Percentiles rank a stretch among this genome's conserved stretches.
phyloP scores from a whole-genome alignment of 306 rosid species.

The Quercus robur region DNA sequence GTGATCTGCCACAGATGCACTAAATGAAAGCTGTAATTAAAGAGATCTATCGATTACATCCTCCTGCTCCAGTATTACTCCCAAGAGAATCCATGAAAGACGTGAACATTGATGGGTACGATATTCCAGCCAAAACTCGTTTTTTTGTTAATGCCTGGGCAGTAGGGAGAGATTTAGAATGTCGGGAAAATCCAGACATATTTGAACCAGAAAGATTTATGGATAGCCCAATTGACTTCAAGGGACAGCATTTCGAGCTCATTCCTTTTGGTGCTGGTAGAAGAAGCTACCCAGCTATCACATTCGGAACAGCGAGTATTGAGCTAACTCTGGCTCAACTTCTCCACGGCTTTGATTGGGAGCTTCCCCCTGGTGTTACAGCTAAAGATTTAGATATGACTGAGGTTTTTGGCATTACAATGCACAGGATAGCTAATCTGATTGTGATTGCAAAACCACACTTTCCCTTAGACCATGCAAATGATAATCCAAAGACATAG shows the following conservation, averaged over 20 bases:
- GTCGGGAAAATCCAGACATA: constrained; percentile 54
- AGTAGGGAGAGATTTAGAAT: constrained; percentile 53
- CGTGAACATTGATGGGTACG: constrained; percentile 44
- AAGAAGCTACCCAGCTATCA: constrained; percentile 57
- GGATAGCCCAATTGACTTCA: constrained; percentile 51
- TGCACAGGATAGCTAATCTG: constrained; percentile 49
- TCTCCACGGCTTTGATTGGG: constrained; percentile 63
- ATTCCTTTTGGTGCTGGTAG: constrained; percentile 75
- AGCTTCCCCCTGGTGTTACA: constrained; percentile 49
- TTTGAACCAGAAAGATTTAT: constrained; percentile 65
- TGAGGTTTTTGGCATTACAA: constrained; percentile 62
- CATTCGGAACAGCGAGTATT: constrained; percentile 36
- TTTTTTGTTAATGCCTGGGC: constrained; percentile 65
- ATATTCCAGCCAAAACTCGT: constrained; percentile 61
- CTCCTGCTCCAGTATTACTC: constrained; percentile 55
- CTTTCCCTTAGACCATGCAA: constrained; percentile 10
- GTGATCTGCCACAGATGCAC: constrained; percentile 47
- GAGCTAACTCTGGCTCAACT: constrained; percentile 75
- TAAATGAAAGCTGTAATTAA: constrained; percentile 54
- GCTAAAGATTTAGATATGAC: constrained; percentile 52
- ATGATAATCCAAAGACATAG: neutral
- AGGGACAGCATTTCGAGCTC: constrained; percentile 54
- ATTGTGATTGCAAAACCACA: constrained; percentile 42
- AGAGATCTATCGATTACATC: constrained; percentile 56
- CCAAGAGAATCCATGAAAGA: constrained; percentile 76